phyloP scores from a whole-genome alignment of 2,329 filamentous ascomycete genomes.

The Penicillium freii region DNA sequence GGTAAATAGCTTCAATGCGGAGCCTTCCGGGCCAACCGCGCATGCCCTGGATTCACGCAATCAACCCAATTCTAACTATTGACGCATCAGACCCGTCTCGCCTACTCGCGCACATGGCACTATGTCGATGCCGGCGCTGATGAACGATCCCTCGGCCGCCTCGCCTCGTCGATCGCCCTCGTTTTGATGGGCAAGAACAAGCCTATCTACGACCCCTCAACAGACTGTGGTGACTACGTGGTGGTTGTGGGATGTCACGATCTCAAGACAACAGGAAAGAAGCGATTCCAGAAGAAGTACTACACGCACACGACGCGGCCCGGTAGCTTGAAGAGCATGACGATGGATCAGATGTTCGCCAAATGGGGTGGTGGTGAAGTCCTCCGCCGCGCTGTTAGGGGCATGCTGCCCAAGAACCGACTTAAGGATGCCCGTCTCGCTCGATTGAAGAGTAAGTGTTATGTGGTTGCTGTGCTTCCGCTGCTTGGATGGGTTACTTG shows the following conservation, averaged over 20 bases:
- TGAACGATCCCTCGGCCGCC: constrained; percentile 79
- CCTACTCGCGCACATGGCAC: constrained; percentile 96
- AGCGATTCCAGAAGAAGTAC: constrained; percentile 91
- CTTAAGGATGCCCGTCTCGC: constrained; percentile 83
- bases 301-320: constrained; percentile 91
- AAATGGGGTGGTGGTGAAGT: constrained; percentile 94
- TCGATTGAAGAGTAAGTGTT: constrained; percentile 68
- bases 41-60: not conserved
- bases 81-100: constrained; percentile 75
- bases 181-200: constrained; percentile 99
- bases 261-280: constrained; percentile 84
- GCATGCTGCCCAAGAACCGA: constrained; percentile 97
- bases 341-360: constrained; percentile 90
- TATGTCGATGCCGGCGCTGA: constrained; percentile 71
- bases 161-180: constrained; percentile 82
- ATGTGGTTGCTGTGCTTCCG: not conserved
- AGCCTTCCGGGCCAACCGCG: constrained; percentile 7
- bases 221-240: constrained; percentile 98
- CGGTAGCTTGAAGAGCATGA: constrained; percentile 80
- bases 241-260: constrained; percentile 88
- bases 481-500: not conserved
- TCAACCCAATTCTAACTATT: constrained; percentile 1
- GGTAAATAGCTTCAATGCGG: constrained; percentile 29
- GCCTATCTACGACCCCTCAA: constrained; percentile 94
- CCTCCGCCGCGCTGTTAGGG: constrained; percentile 83